Evolutionary conservation across 164 flowering plant species (phyloP).

Genomic region (Houttuynia cordata): DNA sequence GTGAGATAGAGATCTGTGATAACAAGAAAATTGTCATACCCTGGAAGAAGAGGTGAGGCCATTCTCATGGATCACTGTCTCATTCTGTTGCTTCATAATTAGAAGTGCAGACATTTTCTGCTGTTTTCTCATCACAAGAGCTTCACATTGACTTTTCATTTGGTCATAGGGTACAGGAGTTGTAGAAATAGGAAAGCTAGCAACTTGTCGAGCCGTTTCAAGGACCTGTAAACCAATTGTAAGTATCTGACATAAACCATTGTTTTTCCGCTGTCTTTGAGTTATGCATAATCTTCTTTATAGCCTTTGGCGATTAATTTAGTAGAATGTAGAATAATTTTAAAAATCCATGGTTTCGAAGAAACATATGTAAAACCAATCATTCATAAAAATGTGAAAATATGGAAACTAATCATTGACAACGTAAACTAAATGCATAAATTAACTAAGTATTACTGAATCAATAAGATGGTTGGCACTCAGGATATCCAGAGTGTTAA

Average conservation of each 20-base stretch:
- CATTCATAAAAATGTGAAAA: too few relatives aligned
- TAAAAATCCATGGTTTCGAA: too few relatives aligned
- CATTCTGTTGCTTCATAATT: slow-evolving; percentile 49
- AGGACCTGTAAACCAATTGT: slow-evolving; percentile 32
- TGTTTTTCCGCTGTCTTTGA: too few relatives aligned
- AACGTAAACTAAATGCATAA: too few relatives aligned
- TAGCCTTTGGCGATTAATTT: too few relatives aligned
- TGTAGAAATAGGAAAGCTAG: slow-evolving; percentile 45
- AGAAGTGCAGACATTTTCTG: slow-evolving; percentile 79
- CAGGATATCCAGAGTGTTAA: slow-evolving; percentile 40
- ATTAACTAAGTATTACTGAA: slow-evolving; percentile 27
- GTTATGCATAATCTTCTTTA: too few relatives aligned
- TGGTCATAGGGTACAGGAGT: slow-evolving; percentile 69
- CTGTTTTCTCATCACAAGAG: slow-evolving; percentile 73
- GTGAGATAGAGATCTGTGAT: not conserved
- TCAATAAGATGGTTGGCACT: slow-evolving; percentile 78
- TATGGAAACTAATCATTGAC: too few relatives aligned
- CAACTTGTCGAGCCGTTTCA: slow-evolving; percentile 82
- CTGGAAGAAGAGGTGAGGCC: slow-evolving; percentile 9
- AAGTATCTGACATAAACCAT: not conserved
- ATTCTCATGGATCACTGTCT: slow-evolving; percentile 19
- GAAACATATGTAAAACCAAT: too few relatives aligned
- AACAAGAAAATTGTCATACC: slow-evolving; percentile 22
- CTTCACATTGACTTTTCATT: slow-evolving; percentile 82
- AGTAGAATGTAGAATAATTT: too few relatives aligned